Conservation (phyloP, 768 basidiomycete species). For the Hygrophorus pudorinus region DNA sequence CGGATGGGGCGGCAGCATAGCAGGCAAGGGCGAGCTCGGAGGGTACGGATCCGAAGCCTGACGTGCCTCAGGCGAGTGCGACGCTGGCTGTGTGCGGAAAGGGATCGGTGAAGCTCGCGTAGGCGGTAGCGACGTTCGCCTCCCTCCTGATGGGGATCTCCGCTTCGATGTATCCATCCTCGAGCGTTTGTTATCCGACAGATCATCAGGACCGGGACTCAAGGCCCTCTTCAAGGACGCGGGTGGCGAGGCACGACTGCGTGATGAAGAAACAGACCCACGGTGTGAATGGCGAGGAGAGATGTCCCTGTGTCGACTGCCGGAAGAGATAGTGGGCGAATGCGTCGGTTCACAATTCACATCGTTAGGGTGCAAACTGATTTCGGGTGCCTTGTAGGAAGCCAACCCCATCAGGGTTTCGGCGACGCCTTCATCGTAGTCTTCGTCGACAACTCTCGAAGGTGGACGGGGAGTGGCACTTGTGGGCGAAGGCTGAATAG, state of each 20-base stretch:
- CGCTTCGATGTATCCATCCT: slow-evolving; percentile 47
- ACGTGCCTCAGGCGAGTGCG: slow-evolving; percentile 61
- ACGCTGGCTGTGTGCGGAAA: slow-evolving; percentile 60
- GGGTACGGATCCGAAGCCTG: slow-evolving; percentile 37
- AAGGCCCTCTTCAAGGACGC: slow-evolving; percentile 54
- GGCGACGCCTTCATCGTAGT: slow-evolving; percentile 84
- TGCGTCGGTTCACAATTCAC: slow-evolving; percentile 30
- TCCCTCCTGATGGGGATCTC: slow-evolving; percentile 39
- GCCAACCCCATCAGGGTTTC: slow-evolving; percentile 75
- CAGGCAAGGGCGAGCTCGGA: slow-evolving; percentile 42
- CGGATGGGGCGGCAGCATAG: slow-evolving; percentile 64
- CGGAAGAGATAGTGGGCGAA: slow-evolving; percentile 50
- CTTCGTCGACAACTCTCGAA: slow-evolving; percentile 72
- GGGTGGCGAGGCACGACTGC: slow-evolving; percentile 57
- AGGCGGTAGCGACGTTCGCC: slow-evolving; percentile 47
- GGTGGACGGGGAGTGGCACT: slow-evolving; percentile 50
- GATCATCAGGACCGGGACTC: slow-evolving; percentile 58
- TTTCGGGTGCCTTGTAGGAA: slow-evolving; percentile 26
- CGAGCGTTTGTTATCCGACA: slow-evolving; percentile 46
- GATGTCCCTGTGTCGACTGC: slow-evolving; percentile 42
- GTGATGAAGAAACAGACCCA: slow-evolving; percentile 57
- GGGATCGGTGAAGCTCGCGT: slow-evolving; percentile 64
- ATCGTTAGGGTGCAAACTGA: slow-evolving; percentile 14
- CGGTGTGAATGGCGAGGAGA: slow-evolving; percentile 47
- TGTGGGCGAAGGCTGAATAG: slow-evolving; percentile 65